Percentiles rank a stretch among this genome's conserved stretches.
These are phyloP conservation scores for Malus hybrid DNA, from an alignment of 331 rosid species.

Conservation along the genomic window DNA sequence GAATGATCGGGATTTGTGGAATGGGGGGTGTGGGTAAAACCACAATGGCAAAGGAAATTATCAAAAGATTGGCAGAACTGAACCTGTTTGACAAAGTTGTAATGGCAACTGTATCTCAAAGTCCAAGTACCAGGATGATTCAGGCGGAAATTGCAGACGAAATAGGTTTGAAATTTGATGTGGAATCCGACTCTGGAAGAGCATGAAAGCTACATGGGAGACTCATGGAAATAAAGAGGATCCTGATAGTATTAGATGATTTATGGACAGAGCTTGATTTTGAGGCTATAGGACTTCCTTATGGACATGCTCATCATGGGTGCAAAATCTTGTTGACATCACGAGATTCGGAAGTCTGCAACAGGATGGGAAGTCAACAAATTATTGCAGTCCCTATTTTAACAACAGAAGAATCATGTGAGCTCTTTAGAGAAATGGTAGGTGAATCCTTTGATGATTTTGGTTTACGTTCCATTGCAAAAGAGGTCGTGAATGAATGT, in stretches of 20 bases:
- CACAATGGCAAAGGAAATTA: background rate
- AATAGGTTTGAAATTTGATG: background rate
- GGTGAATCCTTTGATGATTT: background rate
- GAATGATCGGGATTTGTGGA: background rate
- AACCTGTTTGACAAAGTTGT: background rate
- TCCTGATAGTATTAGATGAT: background rate
- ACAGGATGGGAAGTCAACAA: background rate
- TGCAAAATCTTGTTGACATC: background rate
- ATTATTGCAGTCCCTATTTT: too few species aligned
- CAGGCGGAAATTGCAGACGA: background rate
- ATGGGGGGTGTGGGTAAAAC: background rate
- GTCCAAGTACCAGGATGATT: background rate
- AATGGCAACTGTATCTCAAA: background rate
- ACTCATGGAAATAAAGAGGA: background rate
- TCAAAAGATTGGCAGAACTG: background rate
- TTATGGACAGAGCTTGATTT: background rate
- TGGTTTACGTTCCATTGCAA: background rate
- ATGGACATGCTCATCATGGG: background rate
- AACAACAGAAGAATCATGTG: background rate
- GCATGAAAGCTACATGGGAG: background rate
- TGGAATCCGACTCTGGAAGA: background rate
- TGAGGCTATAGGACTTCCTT: background rate
- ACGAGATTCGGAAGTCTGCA: background rate
- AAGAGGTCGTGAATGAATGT: background rate
- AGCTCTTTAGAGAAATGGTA: background rate